Evolutionary conservation across 202 grass and related monocot genomes (phyloP).

Genomic region (Setaria viridis): DNA sequence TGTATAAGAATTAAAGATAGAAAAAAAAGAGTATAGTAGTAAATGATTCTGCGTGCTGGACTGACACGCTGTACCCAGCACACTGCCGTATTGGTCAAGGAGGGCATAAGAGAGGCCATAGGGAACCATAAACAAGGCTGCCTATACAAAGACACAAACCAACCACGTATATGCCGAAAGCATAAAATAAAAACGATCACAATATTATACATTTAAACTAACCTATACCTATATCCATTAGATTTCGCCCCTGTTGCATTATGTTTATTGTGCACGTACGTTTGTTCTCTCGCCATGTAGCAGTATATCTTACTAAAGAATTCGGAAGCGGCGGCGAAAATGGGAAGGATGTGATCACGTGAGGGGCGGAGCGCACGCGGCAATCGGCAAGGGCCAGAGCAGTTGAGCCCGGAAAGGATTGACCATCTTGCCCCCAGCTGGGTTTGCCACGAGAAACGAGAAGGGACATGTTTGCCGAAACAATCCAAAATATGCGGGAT

Average conservation of each 20-base stretch:
- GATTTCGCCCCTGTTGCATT: background rate
- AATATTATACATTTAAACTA: background rate
- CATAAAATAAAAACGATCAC: background rate
- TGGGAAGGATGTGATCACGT: no score
- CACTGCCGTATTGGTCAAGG: slow-evolving; percentile 15
- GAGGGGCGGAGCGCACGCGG: no score
- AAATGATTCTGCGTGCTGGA: background rate
- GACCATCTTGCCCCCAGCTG: background rate
- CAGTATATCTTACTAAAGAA: background rate
- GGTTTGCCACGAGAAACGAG: no score
- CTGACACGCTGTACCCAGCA: background rate
- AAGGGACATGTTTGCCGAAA: background rate
- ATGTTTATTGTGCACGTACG: slow-evolving; percentile 23
- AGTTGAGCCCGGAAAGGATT: background rate
- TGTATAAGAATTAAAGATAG: background rate
- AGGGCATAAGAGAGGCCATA: background rate
- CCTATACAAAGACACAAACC: background rate
- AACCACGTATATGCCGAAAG: background rate
- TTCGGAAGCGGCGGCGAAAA: background rate
- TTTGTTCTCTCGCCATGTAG: background rate
- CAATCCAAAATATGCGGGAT: background rate
- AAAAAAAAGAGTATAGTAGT: background rate
- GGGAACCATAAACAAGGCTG: slow-evolving; percentile 19
- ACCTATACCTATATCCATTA: background rate
- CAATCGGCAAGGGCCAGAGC: background rate